phyloP scores from a whole-genome alignment of 1,284 basidiomycete genomes.

The Ustilago tritici region DNA sequence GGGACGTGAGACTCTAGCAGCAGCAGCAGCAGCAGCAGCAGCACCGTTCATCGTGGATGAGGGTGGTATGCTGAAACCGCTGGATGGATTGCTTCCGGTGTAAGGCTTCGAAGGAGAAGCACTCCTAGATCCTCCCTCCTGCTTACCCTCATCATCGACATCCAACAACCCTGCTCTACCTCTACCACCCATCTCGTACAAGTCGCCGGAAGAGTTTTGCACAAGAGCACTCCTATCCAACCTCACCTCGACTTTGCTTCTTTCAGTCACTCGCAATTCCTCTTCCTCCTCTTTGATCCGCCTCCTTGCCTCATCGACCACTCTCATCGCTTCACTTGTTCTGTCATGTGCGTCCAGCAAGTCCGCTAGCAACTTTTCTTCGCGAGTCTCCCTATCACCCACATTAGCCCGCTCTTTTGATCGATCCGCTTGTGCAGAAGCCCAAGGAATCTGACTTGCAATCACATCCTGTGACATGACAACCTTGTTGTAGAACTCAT shows the following conservation, averaged over 20 bases:
- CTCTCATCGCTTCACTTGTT: conserved; percentile 28
- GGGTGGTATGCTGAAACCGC: conserved; percentile 1
- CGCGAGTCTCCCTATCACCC: conserved; percentile 29
- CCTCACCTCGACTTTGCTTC: conserved; percentile 49
- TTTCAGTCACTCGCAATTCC: conserved; percentile 49
- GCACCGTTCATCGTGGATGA: not conserved
- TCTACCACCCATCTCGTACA: conserved; percentile 29
- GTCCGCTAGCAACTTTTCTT: conserved; percentile 56
- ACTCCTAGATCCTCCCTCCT: conserved; percentile 11
- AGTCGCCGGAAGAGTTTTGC: conserved; percentile 37
- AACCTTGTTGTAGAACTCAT: conserved; percentile 54
- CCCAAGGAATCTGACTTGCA: conserved; percentile 56
- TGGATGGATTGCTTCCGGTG: not conserved
- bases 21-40: no score
- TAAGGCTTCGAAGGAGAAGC: not conserved
- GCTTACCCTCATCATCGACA: not conserved
- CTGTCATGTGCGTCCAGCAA: conserved; percentile 55
- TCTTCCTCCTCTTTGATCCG: conserved; percentile 50
- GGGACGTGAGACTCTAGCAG: conserved; percentile 19
- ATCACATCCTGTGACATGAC: conserved; percentile 48
- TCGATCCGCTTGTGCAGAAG: conserved; percentile 52
- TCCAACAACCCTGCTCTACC: not conserved
- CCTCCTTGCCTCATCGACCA: conserved; percentile 47
- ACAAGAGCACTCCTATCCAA: conserved; percentile 47
- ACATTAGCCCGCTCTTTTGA: not conserved